Conservation (phyloP, 192 early-diverging fungal species). For the Spinellus fusiger region DNA sequence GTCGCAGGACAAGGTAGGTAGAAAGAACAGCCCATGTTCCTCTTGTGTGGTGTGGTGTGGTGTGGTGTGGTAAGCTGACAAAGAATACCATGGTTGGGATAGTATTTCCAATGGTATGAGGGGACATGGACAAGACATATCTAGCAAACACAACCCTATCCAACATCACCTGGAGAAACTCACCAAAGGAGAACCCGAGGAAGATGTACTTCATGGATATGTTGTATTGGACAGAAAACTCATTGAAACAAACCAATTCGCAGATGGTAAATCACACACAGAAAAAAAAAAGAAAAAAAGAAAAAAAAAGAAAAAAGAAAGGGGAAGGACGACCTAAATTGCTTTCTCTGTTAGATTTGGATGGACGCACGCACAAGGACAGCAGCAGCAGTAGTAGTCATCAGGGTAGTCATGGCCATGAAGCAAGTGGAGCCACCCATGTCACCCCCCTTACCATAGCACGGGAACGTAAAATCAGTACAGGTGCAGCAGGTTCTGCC, state of each 20-base stretch:
- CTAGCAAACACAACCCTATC: no score
- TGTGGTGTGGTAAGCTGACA: no score
- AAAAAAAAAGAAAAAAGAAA: no score
- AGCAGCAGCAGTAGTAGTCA: not conserved
- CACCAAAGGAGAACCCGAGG: not conserved
- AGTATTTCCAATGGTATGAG: no score
- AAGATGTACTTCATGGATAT: slow-evolving; percentile 64
- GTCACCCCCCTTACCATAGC: slow-evolving; percentile 6
- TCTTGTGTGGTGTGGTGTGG: no score
- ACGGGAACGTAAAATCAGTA: slow-evolving; percentile 22
- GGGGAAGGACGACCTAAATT: no score
- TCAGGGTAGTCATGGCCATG: not conserved
- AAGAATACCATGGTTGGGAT: no score
- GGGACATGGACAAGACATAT: no score
- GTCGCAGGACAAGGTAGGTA: not conserved
- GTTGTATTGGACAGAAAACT: slow-evolving; percentile 68
- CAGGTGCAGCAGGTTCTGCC: slow-evolving; percentile 37
- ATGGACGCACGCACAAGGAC: slow-evolving; percentile 11
- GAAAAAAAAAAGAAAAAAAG: not conserved
- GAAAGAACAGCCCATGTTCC: no score
- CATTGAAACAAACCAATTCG: slow-evolving; percentile 69
- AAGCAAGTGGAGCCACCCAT: not conserved
- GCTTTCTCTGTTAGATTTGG: slow-evolving; percentile 18
- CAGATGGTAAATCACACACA: slow-evolving; percentile 49
- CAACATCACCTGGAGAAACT: no score